Evolutionary conservation across 208 protist genomes (phyloP), one percentile per base, ranked within the genome.

Genomic region (Crithidia bombi): DNA sequence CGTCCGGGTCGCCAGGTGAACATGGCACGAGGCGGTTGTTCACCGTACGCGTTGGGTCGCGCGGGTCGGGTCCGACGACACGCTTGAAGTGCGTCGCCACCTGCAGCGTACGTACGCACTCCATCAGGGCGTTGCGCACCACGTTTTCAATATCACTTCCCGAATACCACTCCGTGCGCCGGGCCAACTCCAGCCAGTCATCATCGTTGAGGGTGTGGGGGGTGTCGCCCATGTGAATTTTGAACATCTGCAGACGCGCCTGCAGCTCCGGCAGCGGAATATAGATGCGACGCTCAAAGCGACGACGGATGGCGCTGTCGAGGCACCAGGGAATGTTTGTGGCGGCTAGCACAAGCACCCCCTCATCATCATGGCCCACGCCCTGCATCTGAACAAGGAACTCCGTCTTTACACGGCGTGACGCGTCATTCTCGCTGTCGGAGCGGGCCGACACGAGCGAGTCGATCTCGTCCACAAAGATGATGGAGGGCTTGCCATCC

Each of bases 361-460:
- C 85, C 52, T 97, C 90, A 43, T 93, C 87, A 19, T 92, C 83
- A 69, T 92, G 65, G 39, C 91, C 89, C 5, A 94, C 95, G 46
- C 92, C 93, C 44, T 97, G 89, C 89, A 97, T 92, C 81, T 99
- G 98, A 11, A 99, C 98, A 3, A 99, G 85, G 69, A 99, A 99
- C 86, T 99, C 99, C 19, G 98, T 99, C 80, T 99, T 99, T 49
- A 99, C 96, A 56, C 98, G 89, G 30, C 98, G 84, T 7, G 98
- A 92, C 6, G 89, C 90, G 47, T 97, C 93, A 52, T 97, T 94
- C 63, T 97, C 93, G 54, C 79, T 83, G 54, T 97, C 94, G 7
- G 81, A 91, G 63, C 96, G 83, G 3, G 83, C 63, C 10, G 92
- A 95, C 26, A 94, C 89, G 30, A 98, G 82, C 3, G 94, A 96